These are phyloP conservation scores for Coemansia sp. DNA, from an alignment of 371 early-diverging fungal species.

Conservation along the genomic window DNA sequence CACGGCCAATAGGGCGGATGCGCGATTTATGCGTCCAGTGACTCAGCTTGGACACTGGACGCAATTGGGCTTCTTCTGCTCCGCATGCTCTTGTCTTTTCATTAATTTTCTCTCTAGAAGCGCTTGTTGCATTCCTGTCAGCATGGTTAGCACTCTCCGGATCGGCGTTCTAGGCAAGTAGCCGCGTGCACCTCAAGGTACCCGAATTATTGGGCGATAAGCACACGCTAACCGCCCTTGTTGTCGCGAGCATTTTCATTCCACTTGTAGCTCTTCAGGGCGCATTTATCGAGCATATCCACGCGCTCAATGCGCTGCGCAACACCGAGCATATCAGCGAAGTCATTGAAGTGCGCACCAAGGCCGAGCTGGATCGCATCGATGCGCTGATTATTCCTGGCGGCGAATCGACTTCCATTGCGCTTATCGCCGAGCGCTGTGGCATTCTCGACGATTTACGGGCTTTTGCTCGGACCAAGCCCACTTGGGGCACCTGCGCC, in stretches of 20 bases:
- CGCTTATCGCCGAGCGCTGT: constrained; percentile 82
- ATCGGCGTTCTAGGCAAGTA: constrained; percentile 56
- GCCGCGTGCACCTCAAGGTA: background rate
- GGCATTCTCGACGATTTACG: constrained; percentile 75
- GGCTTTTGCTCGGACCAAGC: constrained; percentile 72
- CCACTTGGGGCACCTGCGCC: constrained; percentile 96
- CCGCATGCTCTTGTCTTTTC: background rate
- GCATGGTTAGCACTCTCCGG: constrained; percentile 36
- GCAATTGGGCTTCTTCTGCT: constrained; percentile 6
- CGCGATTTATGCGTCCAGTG: constrained; percentile 2
- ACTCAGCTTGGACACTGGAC: constrained; percentile 1
- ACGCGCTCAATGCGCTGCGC: constrained; percentile 65
- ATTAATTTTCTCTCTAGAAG: background rate
- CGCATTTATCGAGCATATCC: constrained; percentile 88
- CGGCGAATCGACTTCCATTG: constrained; percentile 93
- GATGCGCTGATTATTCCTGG: constrained; percentile 95
- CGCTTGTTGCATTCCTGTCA: background rate
- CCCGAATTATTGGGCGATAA: too few species aligned
- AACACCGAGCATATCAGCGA: constrained; percentile 60
- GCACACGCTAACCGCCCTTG: background rate
- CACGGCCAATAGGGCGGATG: background rate
- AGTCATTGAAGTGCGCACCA: constrained; percentile 70
- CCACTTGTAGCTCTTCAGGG: constrained; percentile 78
- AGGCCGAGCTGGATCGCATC: constrained; percentile 56
- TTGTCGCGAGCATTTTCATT: too few species aligned